Evolutionary conservation across 306 rosid species (phyloP).

Genomic region (Rosa multiflora): DNA sequence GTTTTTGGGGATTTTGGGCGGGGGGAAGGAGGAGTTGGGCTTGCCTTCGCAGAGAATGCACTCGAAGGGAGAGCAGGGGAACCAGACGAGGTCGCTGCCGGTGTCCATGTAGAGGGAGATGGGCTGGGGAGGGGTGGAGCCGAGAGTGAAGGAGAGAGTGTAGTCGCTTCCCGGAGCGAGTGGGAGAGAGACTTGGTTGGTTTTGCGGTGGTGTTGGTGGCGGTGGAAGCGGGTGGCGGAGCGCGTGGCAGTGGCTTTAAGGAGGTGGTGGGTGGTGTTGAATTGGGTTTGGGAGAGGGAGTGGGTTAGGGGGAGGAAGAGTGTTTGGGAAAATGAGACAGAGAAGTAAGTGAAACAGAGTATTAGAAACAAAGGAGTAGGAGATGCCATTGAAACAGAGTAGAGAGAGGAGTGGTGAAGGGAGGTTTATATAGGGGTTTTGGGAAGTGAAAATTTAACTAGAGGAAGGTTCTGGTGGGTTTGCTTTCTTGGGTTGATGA

Average conservation of each 20-base stretch:
- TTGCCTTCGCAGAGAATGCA: slow-evolving; percentile 95
- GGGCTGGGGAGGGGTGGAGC: slow-evolving; percentile 49
- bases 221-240: slow-evolving; percentile 63
- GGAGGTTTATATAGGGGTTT: slow-evolving; percentile 18
- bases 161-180: slow-evolving; percentile 90
- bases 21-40: slow-evolving; percentile 36
- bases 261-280: slow-evolving; percentile 70
- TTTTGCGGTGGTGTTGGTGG: slow-evolving; percentile 25
- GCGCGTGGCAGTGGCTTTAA: slow-evolving; percentile 63
- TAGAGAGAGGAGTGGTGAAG: neutral
- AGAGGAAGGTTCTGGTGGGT: slow-evolving; percentile 29
- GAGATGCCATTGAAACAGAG: slow-evolving; percentile 45
- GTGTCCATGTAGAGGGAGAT: slow-evolving; percentile 95
- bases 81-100: slow-evolving; percentile 94
- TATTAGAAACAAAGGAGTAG: slow-evolving; percentile 40
- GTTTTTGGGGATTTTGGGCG: slow-evolving; percentile 41
- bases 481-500: neutral
- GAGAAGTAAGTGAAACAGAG: slow-evolving; percentile 39
- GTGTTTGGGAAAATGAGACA: slow-evolving; percentile 29
- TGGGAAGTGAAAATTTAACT: neutral
- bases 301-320: slow-evolving; percentile 64
- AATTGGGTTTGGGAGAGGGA: slow-evolving; percentile 57
- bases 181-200: slow-evolving; percentile 60
- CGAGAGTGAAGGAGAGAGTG: slow-evolving; percentile 65
- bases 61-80: slow-evolving; percentile 86